Percentiles rank a stretch among this genome's conserved stretches.
These are phyloP conservation scores for Sisymbrium altissimum DNA, from an alignment of 345 rosid genomes.

Conservation along the genomic window DNA sequence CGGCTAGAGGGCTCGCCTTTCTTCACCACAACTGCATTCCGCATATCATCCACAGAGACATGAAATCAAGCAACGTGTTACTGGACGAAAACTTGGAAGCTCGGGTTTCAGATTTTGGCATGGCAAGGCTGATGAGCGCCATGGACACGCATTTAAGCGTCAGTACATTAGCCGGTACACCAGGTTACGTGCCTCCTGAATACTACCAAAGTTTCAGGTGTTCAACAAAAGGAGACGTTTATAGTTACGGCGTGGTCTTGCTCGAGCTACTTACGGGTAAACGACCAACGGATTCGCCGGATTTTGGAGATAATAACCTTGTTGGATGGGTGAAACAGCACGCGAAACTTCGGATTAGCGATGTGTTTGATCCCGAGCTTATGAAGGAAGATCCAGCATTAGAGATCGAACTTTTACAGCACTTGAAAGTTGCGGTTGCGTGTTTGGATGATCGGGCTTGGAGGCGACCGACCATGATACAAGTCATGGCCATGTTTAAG, in stretches of 20 bases:
- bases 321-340: slow-evolving; percentile 99
- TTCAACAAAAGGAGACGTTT: slow-evolving; percentile 90
- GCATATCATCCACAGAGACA: slow-evolving; percentile 89
- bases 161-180: slow-evolving; percentile 96
- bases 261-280: slow-evolving; percentile 87
- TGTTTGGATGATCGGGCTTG: slow-evolving; percentile 77
- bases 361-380: slow-evolving; percentile 75
- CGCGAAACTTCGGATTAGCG: slow-evolving; percentile 62
- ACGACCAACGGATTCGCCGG: slow-evolving; percentile 89
- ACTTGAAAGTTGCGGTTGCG: slow-evolving; percentile 66
- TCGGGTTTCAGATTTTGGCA: slow-evolving; percentile 93
- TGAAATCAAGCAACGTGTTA: slow-evolving; percentile 96
- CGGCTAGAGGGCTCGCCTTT: slow-evolving; percentile 87
- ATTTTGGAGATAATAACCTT: slow-evolving; percentile 94
- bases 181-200: slow-evolving; percentile 97
- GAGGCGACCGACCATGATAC: slow-evolving; percentile 75
- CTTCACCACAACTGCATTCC: slow-evolving; percentile 92
- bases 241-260: slow-evolving; percentile 91
- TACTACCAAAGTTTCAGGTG: slow-evolving; percentile 92
- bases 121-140: slow-evolving; percentile 89
- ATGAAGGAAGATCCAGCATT: slow-evolving; percentile 69
- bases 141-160: slow-evolving; percentile 96
- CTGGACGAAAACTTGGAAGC: slow-evolving; percentile 88
- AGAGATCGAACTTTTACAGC: slow-evolving; percentile 72
- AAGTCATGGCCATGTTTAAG: slow-evolving; percentile 76